Percentiles rank a stretch among this genome's conserved stretches.
phyloP scores from a whole-genome alignment of 148 eudicot species.

The Arctostaphylos glauca region DNA sequence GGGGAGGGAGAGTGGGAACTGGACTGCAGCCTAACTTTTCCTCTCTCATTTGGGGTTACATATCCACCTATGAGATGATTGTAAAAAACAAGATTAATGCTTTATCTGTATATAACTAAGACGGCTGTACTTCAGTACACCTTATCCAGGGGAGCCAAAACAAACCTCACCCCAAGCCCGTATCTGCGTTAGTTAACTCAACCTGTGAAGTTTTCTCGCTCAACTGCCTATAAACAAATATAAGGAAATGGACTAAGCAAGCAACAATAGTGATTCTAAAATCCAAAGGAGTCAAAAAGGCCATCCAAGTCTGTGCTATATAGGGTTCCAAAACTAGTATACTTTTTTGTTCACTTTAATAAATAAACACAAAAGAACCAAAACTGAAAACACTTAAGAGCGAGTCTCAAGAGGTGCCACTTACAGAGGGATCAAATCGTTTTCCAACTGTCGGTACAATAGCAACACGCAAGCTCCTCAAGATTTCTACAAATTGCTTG shows the following conservation, averaged over 20 bases:
- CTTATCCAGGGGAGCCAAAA: background rate
- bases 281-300: background rate
- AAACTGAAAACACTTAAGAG: background rate
- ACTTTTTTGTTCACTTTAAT: background rate
- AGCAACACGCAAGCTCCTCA: slow-evolving; percentile 78
- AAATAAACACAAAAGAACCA: background rate
- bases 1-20: background rate
- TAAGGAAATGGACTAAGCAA: background rate
- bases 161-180: background rate
- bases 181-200: background rate
- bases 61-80: background rate
- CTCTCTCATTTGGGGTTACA: background rate
- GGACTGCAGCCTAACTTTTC: background rate
- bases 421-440: slow-evolving; percentile 92
- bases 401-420: slow-evolving; percentile 20
- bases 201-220: background rate
- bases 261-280: background rate
- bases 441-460: slow-evolving; percentile 79
- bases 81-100: background rate
- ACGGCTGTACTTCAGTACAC: background rate
- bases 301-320: background rate
- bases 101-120: background rate
- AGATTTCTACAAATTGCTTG: slow-evolving; percentile 93
- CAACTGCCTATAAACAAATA: background rate
- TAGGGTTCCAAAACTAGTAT: background rate